Base-by-base conservation (phyloP, 371 early-diverging fungal genomes). In the Nematocida sp. region DNA sequence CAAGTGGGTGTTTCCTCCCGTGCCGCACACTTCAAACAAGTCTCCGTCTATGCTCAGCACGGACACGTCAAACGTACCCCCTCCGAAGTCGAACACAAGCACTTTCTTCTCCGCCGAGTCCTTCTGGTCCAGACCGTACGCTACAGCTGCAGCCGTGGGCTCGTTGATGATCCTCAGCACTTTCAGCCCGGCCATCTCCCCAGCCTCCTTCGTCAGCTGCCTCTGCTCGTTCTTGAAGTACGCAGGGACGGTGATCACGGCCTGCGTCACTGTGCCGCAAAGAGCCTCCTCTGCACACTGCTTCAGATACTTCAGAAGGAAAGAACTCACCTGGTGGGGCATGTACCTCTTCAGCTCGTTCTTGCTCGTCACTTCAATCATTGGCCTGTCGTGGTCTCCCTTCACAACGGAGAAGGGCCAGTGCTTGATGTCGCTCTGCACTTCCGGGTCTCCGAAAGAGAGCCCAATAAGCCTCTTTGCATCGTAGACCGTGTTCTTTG, bases 141-240 rank as follows among this genome's bases (percentile, higher is more conserved):
- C 93, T 76, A 94, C 91, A 81, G 95, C 95, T 56, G 95, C 95
- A 53, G 95, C 95, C 32, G 93, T 93, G 74, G 95, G 95, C 86
- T 95, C 95, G 45, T 77, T 77, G 38, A 76, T 49, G 32, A 78
- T 67, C 53, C 66, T 76, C 43, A 78, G 63, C 2, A 63, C 74
- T 11, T 83, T 67, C 29, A 83, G 76, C 48, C 77, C 78, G 32
- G 81, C 84, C 41, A 80, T 78, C 21, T 19, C 34, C 23, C 79
- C 82, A 27, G 85, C 83, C 50, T 74, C 64, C 53, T 79, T 79
- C 3, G 83, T 85, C 17, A 79, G 75, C 57, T 83, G 77, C 46
- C 80, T 67, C 45, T 85, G 83, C 67, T 79, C 58, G 64, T 86
- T 83, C 37, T 64, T 63, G 70, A 85, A 83, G 63, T 85, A 81